Base-by-base conservation (phyloP, 2,329 filamentous ascomycete species). In the Chaetothyriales sp. region DNA sequence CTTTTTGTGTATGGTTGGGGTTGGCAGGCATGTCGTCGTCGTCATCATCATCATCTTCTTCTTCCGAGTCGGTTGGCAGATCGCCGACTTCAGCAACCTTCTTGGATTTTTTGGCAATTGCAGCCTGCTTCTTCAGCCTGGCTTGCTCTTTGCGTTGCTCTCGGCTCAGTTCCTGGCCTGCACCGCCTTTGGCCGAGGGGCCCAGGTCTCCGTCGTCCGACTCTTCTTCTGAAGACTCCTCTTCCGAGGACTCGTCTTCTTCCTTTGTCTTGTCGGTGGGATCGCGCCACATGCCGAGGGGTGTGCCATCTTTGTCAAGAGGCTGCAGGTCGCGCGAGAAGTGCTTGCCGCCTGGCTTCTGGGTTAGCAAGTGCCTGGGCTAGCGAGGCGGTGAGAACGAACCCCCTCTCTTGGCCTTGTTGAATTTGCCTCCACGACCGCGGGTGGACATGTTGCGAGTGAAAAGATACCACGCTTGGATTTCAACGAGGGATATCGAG, bases 321-420 rank as follows among this genome's bases (percentile, higher is more conserved):
- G 89, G 89, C 68, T 86, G 83, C 46, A 97, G 81, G 67, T 95
- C 83, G 60, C 88, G 85, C 60, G 89, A 95, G 73, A 94, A 98
- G 65, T 94, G 84, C 72, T 95, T 95, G 65, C 92, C 92, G 57
- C 89, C 89, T 95, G 58, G 20, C 25, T 20, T 44, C 25, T 25
- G 52, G 22, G 49, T 51, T 55, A 51, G 53, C 54, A 48, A 47
- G 19, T 47, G 20, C 47, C 46, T 44, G 47, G 40, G 46, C 45
- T 29, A n/a, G 19, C 20, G 51, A 29, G 28, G 25, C 50, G 47
- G 18, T 45, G 55, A 59, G 50, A 48, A 64, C 77, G 62, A 72
- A 90, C 90, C 89, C 77, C 90, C 90, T 71, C 90, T 80, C 62
- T 87, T 89, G 61, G 85, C 88, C 75, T 95, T 97, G 74, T 82